Evolutionary conservation across 805 yeast species (phyloP).

Genomic region (Wickerhamomyces xylosicus): DNA sequence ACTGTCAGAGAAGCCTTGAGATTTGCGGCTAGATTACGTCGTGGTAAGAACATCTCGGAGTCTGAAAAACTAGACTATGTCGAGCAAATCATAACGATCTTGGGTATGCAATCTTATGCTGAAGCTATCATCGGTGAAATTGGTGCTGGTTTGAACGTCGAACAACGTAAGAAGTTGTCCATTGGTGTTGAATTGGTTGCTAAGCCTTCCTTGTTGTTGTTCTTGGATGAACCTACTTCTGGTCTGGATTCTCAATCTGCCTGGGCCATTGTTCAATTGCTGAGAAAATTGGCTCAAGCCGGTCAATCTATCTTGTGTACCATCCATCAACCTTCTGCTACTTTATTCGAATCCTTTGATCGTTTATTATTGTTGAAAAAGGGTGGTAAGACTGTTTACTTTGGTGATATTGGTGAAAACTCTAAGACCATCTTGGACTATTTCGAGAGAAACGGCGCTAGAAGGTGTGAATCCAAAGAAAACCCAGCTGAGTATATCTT

Average conservation of each 20-base stretch:
- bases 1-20: conserved; percentile 72
- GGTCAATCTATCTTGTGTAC: conserved; percentile 66
- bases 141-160: conserved; percentile 60
- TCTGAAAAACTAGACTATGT: conserved; percentile 46
- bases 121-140: conserved; percentile 45
- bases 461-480: conserved; percentile 40
- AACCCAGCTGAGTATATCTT: conserved; percentile 74
- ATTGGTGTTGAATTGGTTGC: conserved; percentile 72
- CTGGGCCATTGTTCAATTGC: conserved; percentile 48
- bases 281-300: conserved; percentile 42
- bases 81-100: conserved; percentile 53
- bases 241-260: conserved; percentile 81
- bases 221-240: conserved; percentile 84
- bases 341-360: conserved; percentile 55
- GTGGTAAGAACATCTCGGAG: conserved; percentile 32
- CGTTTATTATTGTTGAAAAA: conserved; percentile 58
- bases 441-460: conserved; percentile 53
- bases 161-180: conserved; percentile 74
- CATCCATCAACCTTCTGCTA: conserved; percentile 77
- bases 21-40: conserved; percentile 60
- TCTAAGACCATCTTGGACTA: conserved; percentile 31
- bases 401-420: conserved; percentile 61
- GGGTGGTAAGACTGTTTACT: conserved; percentile 66
- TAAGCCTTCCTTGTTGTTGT: conserved; percentile 48
- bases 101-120: conserved; percentile 21